Conservation (phyloP, 2,329 filamentous ascomycete species). For the Trichoderma gracile region DNA sequence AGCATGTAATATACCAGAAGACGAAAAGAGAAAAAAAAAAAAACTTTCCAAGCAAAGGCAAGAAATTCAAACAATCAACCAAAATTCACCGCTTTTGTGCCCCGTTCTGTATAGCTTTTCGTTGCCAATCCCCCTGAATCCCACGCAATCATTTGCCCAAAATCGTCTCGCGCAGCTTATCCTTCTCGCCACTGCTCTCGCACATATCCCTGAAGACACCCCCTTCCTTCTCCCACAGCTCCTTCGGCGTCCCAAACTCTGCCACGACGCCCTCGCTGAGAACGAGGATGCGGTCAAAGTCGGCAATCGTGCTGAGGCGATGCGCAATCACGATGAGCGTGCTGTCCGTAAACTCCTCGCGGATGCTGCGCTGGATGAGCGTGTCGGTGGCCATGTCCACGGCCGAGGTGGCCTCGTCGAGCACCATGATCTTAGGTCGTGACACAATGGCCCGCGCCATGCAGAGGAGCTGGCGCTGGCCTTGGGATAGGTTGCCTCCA, state of each 20-base stretch:
- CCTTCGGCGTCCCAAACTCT: constrained; percentile 65
- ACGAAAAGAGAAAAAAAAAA: background rate
- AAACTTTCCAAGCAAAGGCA: background rate
- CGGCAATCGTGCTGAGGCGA: constrained; percentile 72
- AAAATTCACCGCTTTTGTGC: background rate
- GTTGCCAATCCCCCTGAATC: background rate
- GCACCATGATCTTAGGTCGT: constrained; percentile 73
- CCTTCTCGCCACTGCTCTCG: constrained; percentile 60
- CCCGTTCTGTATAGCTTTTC: background rate
- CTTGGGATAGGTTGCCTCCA: constrained; percentile 73
- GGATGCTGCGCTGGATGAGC: constrained; percentile 71
- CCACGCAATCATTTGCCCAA: constrained; percentile 30
- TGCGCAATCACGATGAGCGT: constrained; percentile 76
- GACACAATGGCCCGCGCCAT: constrained; percentile 72
- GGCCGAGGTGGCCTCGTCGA: constrained; percentile 77
- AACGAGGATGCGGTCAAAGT: constrained; percentile 74
- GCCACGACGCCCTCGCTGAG: constrained; percentile 66
- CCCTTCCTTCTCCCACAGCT: constrained; percentile 57
- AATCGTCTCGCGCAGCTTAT: constrained; percentile 52
- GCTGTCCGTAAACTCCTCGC: constrained; percentile 67
- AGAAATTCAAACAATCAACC: background rate
- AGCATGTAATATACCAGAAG: background rate
- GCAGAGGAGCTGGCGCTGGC: constrained; percentile 74
- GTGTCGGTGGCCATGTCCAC: constrained; percentile 77
- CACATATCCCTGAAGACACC: constrained; percentile 65